Conservation (phyloP, 2,329 filamentous ascomycete species). For the Alternaria sp. region DNA sequence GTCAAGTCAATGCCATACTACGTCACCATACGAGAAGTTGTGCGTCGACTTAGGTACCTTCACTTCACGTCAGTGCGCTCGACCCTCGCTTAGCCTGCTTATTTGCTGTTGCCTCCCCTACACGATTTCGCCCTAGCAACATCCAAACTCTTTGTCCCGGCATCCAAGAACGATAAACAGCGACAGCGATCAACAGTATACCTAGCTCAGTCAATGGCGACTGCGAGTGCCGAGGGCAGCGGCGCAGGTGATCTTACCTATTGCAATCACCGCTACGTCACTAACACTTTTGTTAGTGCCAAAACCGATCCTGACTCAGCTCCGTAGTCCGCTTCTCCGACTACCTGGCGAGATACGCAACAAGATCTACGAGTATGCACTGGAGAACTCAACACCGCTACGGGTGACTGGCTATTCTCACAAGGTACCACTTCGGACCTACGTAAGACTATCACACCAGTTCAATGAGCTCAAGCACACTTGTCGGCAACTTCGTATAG, state of each 20-base stretch:
- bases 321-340: background rate
- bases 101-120: background rate
- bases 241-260: background rate
- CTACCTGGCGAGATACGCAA: background rate
- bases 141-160: background rate
- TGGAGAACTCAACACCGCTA: background rate
- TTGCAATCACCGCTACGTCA: accelerated
- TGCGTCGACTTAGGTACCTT: no score
- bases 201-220: background rate
- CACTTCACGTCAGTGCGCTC: no score
- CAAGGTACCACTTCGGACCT: no score
- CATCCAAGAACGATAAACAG: background rate
- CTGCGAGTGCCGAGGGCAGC: background rate
- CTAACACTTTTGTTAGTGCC: background rate
- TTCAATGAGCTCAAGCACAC: background rate
- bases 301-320: background rate
- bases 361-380: background rate
- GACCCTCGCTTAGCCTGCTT: background rate
- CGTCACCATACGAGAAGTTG: no score
- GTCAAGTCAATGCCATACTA: no score
- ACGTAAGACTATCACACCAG: background rate
- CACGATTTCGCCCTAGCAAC: background rate
- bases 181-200: background rate
- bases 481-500: background rate
- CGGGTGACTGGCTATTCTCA: no score